Percentiles rank a stretch among this genome's conserved stretches.
These are phyloP conservation scores for Vicia faba DNA, from an alignment of 306 rosid genomes.

Conservation along the genomic window DNA sequence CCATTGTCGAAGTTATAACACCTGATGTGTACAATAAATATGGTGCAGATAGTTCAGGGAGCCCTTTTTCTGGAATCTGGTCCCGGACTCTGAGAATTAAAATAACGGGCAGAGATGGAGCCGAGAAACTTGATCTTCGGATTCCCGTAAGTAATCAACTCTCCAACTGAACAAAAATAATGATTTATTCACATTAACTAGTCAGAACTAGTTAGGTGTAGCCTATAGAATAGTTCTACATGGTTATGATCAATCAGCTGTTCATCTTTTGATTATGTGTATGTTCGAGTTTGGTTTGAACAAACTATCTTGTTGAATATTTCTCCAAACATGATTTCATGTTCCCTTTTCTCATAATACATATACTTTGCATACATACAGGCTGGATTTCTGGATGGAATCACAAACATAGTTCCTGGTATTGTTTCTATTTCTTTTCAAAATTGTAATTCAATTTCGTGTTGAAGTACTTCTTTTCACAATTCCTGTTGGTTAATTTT, in stretches of 20 bases:
- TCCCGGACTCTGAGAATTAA: slow-evolving; percentile 81
- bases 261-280: no score
- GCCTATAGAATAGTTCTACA: no score
- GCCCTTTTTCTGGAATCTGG: slow-evolving; percentile 78
- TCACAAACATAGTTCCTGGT: slow-evolving; percentile 95
- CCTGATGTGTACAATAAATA: slow-evolving; percentile 82
- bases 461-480: slow-evolving; percentile 27
- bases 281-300: no score
- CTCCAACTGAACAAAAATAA: slow-evolving; percentile 10
- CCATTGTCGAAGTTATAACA: slow-evolving; percentile 86
- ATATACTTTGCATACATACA: slow-evolving; percentile 39
- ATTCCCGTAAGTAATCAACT: slow-evolving; percentile 77
- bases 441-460: not conserved
- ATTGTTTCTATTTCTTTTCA: slow-evolving; percentile 40
- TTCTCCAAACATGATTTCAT: slow-evolving; percentile 15
- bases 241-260: no score
- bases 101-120: slow-evolving; percentile 91
- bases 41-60: slow-evolving; percentile 72
- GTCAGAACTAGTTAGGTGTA: no score
- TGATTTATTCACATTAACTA: no score
- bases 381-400: slow-evolving; percentile 97
- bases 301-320: no score
- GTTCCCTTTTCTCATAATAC: slow-evolving; percentile 26
- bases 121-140: slow-evolving; percentile 80
- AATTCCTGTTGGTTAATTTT: slow-evolving; percentile 19